Evolutionary conservation across 257 asterid genomes (phyloP).

Genomic region (Linaria vulgaris): DNA sequence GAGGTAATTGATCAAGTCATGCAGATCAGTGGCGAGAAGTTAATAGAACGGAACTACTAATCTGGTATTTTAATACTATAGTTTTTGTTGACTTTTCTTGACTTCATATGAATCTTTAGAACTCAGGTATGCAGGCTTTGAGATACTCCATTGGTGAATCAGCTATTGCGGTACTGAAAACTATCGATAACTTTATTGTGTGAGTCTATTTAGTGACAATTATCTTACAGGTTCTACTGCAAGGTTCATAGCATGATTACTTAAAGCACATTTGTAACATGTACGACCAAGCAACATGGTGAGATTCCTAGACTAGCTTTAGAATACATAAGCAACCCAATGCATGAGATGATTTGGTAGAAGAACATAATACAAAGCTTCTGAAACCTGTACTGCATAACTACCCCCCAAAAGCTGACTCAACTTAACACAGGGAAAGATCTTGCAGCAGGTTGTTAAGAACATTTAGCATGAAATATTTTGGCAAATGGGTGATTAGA

Average conservation of each 20-base stretch:
- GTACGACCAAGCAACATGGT: background rate
- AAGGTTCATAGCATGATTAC: no score
- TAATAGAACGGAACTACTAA: background rate
- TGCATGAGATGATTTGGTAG: background rate
- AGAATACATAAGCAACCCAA: background rate
- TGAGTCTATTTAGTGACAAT: no score
- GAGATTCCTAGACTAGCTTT: background rate
- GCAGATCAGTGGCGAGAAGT: background rate
- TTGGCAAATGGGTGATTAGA: background rate
- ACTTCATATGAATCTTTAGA: background rate
- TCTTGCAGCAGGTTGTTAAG: background rate
- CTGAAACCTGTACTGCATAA: background rate
- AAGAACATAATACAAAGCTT: background rate
- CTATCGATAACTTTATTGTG: no score
- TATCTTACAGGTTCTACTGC: no score
- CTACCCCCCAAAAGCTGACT: background rate
- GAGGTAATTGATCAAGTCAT: background rate
- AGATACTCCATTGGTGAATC: background rate
- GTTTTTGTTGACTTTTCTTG: background rate
- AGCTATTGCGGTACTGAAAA: no score
- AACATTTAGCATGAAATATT: background rate
- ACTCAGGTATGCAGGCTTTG: background rate
- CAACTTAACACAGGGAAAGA: background rate
- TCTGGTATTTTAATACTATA: background rate
- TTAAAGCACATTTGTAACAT: background rate